Percentiles rank a stretch among this genome's conserved stretches.
Conservation (phyloP, 208 protist species). For the Leptomonas seymouri region DNA sequence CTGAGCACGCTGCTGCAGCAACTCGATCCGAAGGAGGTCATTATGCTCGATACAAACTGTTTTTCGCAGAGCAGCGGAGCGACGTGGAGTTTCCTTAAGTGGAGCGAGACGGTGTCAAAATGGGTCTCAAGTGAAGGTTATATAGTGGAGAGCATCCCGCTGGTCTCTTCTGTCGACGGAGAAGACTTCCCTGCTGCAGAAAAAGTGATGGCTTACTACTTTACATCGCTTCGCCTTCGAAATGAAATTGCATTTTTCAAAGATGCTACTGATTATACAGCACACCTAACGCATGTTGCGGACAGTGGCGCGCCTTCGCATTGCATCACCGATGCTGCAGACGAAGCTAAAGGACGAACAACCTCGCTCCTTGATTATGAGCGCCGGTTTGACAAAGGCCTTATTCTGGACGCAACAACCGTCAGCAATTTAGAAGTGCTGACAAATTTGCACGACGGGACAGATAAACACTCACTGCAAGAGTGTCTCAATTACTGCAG, state of each 20-base stretch:
- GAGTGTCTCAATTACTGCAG: slow-evolving; percentile 66
- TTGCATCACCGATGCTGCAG: neutral
- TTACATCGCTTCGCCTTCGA: slow-evolving; percentile 44
- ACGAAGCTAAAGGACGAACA: neutral
- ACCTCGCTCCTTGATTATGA: slow-evolving; percentile 46
- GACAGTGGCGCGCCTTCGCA: neutral
- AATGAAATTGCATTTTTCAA: slow-evolving; percentile 46
- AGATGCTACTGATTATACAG: slow-evolving; percentile 52
- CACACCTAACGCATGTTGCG: slow-evolving; percentile 34
- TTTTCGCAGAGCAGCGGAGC: neutral
- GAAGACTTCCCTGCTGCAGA: slow-evolving; percentile 5
- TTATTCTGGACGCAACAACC: slow-evolving; percentile 73
- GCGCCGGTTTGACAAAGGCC: slow-evolving; percentile 57
- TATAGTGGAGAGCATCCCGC: slow-evolving; percentile 40
- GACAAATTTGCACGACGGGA: slow-evolving; percentile 78
- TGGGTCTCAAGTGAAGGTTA: slow-evolving; percentile 74
- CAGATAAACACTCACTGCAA: slow-evolving; percentile 70
- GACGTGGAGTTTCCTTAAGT: neutral
- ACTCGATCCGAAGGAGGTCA: slow-evolving; percentile 77
- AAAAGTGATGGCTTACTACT: slow-evolving; percentile 54
- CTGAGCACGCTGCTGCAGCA: slow-evolving; percentile 73
- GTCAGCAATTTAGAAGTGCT: slow-evolving; percentile 83
- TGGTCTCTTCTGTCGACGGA: neutral
- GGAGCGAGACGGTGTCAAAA: slow-evolving; percentile 32
- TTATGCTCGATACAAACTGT: slow-evolving; percentile 47